Conservation (phyloP, 371 early-diverging fungal species). For the Blakeslea trispora region DNA sequence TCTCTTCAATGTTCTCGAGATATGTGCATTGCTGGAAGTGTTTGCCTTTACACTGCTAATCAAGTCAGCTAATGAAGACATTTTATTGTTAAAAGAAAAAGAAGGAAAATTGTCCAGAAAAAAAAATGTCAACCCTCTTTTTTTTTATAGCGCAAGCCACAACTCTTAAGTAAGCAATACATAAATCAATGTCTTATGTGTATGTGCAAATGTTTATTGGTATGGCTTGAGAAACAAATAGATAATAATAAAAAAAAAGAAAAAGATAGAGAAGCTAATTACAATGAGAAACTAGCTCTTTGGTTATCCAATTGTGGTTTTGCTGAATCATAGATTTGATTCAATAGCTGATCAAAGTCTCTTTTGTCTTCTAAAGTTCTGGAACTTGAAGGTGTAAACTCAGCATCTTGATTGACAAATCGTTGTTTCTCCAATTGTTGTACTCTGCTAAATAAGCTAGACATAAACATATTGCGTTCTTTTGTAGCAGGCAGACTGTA, state of each 20-base stretch:
- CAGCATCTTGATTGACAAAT: conserved; percentile 37
- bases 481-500: conserved; percentile 17
- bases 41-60: conserved; percentile 44
- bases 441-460: conserved; percentile 30
- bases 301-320: conserved; percentile 37
- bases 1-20: conserved; percentile 30
- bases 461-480: conserved; percentile 10
- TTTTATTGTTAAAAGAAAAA: conserved; percentile 7
- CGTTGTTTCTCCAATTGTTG: conserved; percentile 33
- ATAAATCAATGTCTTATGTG: too few species aligned
- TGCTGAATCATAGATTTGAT: conserved; percentile 26
- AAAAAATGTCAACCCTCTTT: too few species aligned
- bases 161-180: not conserved
- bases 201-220: too few species aligned
- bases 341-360: conserved; percentile 32
- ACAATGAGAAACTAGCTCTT: conserved; percentile 32
- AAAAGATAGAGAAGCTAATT: too few species aligned
- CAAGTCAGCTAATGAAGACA: conserved; percentile 42
- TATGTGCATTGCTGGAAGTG: conserved; percentile 34
- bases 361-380: conserved; percentile 2
- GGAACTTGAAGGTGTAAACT: conserved; percentile 5
- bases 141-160: not conserved
- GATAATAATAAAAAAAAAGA: too few species aligned
- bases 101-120: not conserved
- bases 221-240: too few species aligned